phyloP scores from a whole-genome alignment of 179 eudicot species.

The Spergularia azorica region DNA sequence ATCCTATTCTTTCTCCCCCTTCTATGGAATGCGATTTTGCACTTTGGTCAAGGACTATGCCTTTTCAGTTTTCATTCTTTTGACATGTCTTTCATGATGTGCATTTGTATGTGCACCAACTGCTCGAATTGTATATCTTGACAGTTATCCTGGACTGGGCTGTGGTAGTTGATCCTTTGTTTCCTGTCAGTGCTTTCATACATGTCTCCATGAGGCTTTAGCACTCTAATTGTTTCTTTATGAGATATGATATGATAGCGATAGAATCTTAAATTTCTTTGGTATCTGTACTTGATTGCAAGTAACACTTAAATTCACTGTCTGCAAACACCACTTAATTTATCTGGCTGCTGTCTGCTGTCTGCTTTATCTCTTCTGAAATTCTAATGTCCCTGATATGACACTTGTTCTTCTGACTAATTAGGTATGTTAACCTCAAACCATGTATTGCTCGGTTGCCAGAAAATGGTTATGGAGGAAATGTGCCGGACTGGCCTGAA shows the following conservation, averaged over 20 bases:
- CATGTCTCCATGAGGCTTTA: neutral
- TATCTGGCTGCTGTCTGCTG: neutral
- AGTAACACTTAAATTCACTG: neutral
- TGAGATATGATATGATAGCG: neutral
- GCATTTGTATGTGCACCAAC: too few relatives aligned
- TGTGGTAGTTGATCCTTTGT: too few relatives aligned
- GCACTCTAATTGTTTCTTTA: neutral
- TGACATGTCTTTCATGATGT: too few relatives aligned
- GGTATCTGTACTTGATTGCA: neutral
- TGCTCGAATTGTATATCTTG: too few relatives aligned
- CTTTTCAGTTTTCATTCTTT: too few relatives aligned
- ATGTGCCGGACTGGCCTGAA: slow-evolving; percentile 78
- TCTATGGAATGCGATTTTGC: too few relatives aligned
- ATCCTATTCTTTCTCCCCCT: too few relatives aligned
- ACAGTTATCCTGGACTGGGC: too few relatives aligned
- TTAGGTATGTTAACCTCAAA: slow-evolving; percentile 80
- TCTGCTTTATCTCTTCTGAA: neutral
- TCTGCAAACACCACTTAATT: neutral
- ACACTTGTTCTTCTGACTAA: slow-evolving; percentile 13
- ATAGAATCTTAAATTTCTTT: neutral
- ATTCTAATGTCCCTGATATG: neutral
- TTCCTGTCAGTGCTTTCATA: neutral
- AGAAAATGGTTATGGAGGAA: slow-evolving; percentile 72
- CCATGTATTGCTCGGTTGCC: slow-evolving; percentile 85
- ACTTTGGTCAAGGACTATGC: too few relatives aligned